Evolutionary conservation across 768 basidiomycete genomes (phyloP).

Genomic region (Lentinula guzmanii): DNA sequence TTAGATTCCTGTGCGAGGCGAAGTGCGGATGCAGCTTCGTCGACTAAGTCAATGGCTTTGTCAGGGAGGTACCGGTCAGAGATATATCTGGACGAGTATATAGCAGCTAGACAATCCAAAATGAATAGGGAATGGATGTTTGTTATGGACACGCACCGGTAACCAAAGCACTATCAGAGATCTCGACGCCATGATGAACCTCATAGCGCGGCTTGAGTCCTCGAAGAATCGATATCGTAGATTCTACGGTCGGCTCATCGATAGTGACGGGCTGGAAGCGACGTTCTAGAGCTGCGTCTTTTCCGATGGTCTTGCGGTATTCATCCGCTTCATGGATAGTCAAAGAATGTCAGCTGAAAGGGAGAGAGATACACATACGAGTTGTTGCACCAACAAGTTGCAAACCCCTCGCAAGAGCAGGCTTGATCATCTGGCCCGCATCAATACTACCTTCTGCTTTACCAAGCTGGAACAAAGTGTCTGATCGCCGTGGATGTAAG

Average conservation of each 20-base stretch:
- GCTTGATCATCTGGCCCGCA: conserved; percentile 92
- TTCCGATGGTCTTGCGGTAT: conserved; percentile 86
- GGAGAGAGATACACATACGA: conserved; percentile 37
- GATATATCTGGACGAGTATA: conserved; percentile 81
- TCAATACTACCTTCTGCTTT: conserved; percentile 91
- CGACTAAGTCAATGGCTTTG: conserved; percentile 88
- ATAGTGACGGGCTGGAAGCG: conserved; percentile 89
- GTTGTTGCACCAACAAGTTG: conserved; percentile 91
- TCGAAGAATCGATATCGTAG: conserved; percentile 81
- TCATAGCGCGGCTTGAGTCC: conserved; percentile 83
- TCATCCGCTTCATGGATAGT: conserved; percentile 57
- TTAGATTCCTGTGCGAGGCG: conserved; percentile 86
- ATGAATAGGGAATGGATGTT: background rate
- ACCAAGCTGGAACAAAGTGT: conserved; percentile 81
- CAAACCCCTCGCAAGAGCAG: conserved; percentile 80
- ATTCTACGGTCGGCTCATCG: conserved; percentile 82
- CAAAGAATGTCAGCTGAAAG: background rate
- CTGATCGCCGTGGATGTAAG: conserved; percentile 21
- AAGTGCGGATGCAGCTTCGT: conserved; percentile 86
- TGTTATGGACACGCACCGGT: conserved; percentile 45
- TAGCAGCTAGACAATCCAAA: conserved; percentile 50
- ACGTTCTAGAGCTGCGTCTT: conserved; percentile 86
- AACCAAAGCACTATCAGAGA: conserved; percentile 82
- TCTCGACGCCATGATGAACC: conserved; percentile 91
- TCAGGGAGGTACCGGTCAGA: conserved; percentile 86